Base-by-base conservation (phyloP, 345 rosid species). In the Abelmoschus esculentus region DNA sequence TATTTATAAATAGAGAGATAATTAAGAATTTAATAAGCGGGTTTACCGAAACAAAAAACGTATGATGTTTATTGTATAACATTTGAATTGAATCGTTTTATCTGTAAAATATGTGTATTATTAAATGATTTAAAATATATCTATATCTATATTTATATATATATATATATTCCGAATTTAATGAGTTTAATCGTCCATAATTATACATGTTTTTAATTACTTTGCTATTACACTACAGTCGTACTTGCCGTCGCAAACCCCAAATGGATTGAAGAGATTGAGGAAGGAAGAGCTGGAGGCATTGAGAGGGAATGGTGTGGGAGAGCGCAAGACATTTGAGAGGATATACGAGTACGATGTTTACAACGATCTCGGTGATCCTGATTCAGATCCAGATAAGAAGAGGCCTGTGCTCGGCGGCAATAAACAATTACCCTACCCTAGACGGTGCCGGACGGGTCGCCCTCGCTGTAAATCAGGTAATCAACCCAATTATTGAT, bases 261-360 rank as follows among this genome's bases (percentile, higher is more conserved):
- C 98, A 0, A 63, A 60, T 2, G 93, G 92, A 46, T 67, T 93
- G 52, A 78, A 46, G 75, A 76, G 78, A 42, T 34, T 86, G 26
- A 82, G 97, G 47, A 82, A 82, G 44, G 81, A 82, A 46, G 98
- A 93, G 77, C 85, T 89, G n/a, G 73, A 32, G 49, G 56, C 44
- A 10, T 46, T 87, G 70, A 69, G 86, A 76, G 97, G 96, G 7
- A 74, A 86, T 57, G 93, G 96, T 1, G 36, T 73, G 56, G 98
- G 96, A 17, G 85, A 86, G 69, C 86, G 93, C 12, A 66, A 78
- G 73, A 10, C 18, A 5, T 70, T 26, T 0, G 98, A 93, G 32
- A 82, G 96, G n/a, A 74, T 93, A 11, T 90, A 90, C 1, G 98
- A 90, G 28, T 93, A 89, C 5, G 97, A 90, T 67, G 86, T 87